Conservation (phyloP, 257 asterid genomes). For the Eucommia ulmoides region DNA sequence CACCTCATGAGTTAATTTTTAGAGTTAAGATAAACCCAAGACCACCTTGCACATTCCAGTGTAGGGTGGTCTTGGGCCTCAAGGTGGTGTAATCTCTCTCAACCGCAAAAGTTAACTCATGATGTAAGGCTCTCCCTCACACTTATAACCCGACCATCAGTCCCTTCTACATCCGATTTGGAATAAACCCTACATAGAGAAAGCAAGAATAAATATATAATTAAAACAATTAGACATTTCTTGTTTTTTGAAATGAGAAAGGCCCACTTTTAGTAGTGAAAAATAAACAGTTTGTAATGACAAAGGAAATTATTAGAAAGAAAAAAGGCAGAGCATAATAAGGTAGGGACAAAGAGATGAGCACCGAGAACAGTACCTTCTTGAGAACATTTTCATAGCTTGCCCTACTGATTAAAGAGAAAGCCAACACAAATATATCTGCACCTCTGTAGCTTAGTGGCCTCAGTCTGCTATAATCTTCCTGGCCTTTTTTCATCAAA, state of each 20-base stretch:
- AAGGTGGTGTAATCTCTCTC: no score
- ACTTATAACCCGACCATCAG: no score
- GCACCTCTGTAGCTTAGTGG: slow-evolving; percentile 97
- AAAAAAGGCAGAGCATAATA: not conserved
- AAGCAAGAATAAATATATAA: not conserved
- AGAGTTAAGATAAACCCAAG: no score
- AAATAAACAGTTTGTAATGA: no score
- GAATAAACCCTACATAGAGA: no score
- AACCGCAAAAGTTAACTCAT: no score
- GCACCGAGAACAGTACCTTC: slow-evolving; percentile 36
- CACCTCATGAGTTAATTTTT: no score
- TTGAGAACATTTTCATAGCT: slow-evolving; percentile 93
- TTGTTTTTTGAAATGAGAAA: not conserved
- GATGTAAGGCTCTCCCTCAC: no score
- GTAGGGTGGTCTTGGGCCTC: no score
- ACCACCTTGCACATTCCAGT: not conserved
- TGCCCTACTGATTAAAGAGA: slow-evolving; percentile 87
- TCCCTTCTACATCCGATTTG: no score
- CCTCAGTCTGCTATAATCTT: slow-evolving; percentile 94
- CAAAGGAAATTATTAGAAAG: not conserved
- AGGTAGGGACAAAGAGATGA: slow-evolving; percentile 1
- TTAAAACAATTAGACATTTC: not conserved
- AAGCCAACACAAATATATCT: slow-evolving; percentile 75
- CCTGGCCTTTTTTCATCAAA: slow-evolving; percentile 91
- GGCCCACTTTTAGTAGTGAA: not conserved